Evolutionary conservation across 2,329 filamentous ascomycete species (phyloP), one percentile per base, ranked within the genome.

Genomic region (Ceratocystis ficicola): DNA sequence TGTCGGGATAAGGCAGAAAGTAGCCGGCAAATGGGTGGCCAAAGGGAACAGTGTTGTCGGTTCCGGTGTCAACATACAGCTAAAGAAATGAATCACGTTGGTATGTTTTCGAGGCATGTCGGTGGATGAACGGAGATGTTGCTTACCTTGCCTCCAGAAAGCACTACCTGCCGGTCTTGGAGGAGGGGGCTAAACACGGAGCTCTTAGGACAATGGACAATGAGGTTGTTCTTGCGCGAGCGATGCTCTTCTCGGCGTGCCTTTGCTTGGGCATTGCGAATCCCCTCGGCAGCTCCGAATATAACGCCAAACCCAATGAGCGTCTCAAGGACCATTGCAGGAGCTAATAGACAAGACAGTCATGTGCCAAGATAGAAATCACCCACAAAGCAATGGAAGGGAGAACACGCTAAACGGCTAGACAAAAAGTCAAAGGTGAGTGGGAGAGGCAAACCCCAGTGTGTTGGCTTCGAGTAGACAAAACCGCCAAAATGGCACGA

Each of bases 11-110:
- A 1, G 81, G 81, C 25, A 84, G 73, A 69, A 78, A 84, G 70
- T 85, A 84, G 30, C 82, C 82, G 2, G 80, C 76, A 70, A 82
- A 84, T 0, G 78, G 77, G 70, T 84, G 80, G 2, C 80, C 77
- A 63, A 74, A 73, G 1, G 68, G 71, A 64, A 71, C 68, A 64
- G 69, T 70, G 59, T 67, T 70, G 44, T 72, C 68, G 64, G 69
- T 65, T 48, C 72, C 74, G 10, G 76, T 79, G 64, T 80, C 80
- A 22, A 82, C 76, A 69, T 72, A 73, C 28, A 73, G 72, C 72
- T 73, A 59, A 12, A 28, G 36, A 57, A 12, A n/a, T 15, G 20
- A 12, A 25, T n/a, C 17, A 46, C 8, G 30, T 59, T 60, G 20
- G 41, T 36, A 12, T 10, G 17, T 32, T 25, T 25, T 52, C 5